A percentile compares a stretch with the other conserved stretches of the same genome.
Evolutionary conservation across 2,329 filamentous ascomycete species (phyloP).

Genomic region (Ophiostoma angusticollis): DNA sequence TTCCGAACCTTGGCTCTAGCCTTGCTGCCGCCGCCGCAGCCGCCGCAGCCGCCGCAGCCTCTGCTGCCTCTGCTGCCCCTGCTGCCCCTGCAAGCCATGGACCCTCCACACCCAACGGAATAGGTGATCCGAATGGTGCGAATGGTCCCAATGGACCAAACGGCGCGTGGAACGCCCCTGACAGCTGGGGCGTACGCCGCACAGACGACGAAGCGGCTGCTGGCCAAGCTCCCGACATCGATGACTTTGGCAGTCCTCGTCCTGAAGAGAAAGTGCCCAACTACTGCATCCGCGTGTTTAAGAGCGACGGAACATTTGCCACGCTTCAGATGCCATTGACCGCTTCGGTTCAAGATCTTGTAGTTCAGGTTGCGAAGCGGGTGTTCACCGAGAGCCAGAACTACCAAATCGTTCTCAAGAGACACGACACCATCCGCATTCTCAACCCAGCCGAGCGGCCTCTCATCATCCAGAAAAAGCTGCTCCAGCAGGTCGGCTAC

Average conservation of each 20-base stretch:
- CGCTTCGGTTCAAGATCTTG: conserved; percentile 73
- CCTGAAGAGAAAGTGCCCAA: conserved; percentile 62
- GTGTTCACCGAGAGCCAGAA: conserved; percentile 87
- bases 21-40: neutral
- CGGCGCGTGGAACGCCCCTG: conserved; percentile 80
- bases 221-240: conserved; percentile 41
- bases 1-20: conserved; percentile 13
- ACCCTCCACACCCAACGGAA: neutral
- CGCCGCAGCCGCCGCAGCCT: conserved; percentile 9
- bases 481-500: conserved; percentile 87
- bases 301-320: conserved; percentile 85
- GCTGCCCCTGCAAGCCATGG: neutral
- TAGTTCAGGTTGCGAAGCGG: conserved; percentile 86
- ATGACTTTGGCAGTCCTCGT: conserved; percentile 53
- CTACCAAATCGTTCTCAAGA: conserved; percentile 90
- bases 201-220: conserved; percentile 50
- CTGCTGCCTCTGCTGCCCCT: neutral
- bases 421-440: conserved; percentile 78
- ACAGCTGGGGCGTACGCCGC: conserved; percentile 88
- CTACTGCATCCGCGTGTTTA: conserved; percentile 92
- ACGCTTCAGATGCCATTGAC: conserved; percentile 77
- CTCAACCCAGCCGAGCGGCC: conserved; percentile 68
- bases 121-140: neutral
- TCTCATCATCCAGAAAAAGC: conserved; percentile 77
- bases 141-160: conserved; percentile 22